Evolutionary conservation across 1,284 basidiomycete genomes (phyloP).

Genomic region (Schizophyllum amplum): DNA sequence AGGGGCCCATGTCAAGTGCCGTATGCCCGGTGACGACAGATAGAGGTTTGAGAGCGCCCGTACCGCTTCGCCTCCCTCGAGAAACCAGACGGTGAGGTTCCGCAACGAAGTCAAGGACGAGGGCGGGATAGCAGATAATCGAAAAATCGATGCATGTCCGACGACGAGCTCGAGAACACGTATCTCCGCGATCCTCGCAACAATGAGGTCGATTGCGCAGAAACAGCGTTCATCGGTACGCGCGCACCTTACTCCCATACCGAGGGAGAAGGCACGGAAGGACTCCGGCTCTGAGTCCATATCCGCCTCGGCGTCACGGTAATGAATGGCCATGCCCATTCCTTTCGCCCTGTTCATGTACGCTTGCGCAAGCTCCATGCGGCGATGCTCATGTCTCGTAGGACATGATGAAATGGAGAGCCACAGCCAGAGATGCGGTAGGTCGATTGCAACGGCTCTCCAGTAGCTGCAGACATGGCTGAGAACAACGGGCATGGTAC

Average conservation of each 20-base stretch:
- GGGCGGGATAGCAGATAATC: not conserved
- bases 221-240: not conserved
- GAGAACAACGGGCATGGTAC: no score
- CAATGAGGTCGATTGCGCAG: not conserved
- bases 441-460: not conserved
- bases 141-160: not conserved
- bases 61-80: not conserved
- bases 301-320: not conserved
- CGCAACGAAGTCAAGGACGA: not conserved
- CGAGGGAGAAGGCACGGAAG: not conserved
- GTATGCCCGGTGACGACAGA: not conserved
- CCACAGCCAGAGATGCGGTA: not conserved
- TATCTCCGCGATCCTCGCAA: not conserved
- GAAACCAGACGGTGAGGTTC: not conserved
- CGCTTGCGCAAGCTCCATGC: not conserved
- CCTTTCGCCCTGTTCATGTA: not conserved
- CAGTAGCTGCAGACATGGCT: not conserved
- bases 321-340: not conserved
- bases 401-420: not conserved
- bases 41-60: not conserved
- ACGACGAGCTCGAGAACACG: not conserved
- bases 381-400: not conserved
- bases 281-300: no score
- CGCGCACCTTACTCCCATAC: not conserved
- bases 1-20: not conserved